Evolutionary conservation across 75 land plant species (phyloP).

Genomic region (Sequoiadendron giganteum): DNA sequence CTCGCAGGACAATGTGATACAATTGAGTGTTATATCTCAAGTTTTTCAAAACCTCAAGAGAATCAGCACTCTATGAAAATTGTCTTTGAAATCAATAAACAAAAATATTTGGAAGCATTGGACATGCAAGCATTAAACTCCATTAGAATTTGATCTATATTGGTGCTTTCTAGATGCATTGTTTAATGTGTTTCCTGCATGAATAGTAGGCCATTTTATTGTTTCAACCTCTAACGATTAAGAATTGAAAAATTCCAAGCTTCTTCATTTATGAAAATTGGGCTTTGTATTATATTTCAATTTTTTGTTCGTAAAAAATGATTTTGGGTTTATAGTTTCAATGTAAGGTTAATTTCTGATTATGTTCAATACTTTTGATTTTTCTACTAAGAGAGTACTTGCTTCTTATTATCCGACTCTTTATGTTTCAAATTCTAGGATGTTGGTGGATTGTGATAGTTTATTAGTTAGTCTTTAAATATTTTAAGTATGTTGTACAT

Average conservation of each 20-base stretch:
- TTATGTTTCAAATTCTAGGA: too few species aligned
- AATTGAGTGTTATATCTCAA: too few species aligned
- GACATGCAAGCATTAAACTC: neutral
- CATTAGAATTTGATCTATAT: neutral
- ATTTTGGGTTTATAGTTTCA: too few species aligned
- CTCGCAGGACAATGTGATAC: too few species aligned
- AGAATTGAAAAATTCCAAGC: neutral
- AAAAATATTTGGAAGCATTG: neutral
- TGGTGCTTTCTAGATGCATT: neutral
- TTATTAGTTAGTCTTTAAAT: too few species aligned
- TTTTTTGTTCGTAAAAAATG: too few species aligned
- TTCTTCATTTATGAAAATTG: neutral
- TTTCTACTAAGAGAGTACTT: too few species aligned
- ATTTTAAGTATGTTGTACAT: neutral
- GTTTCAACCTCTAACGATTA: neutral
- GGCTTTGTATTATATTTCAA: neutral
- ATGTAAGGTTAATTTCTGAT: too few species aligned
- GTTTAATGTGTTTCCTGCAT: neutral
- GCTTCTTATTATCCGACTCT: too few species aligned
- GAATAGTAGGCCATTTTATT: neutral
- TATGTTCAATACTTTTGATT: too few species aligned
- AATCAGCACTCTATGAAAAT: neutral
- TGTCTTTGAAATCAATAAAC: neutral
- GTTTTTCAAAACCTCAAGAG: neutral
- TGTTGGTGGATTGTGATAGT: too few species aligned